Evolutionary conservation across 176 grass and related monocot species (phyloP).

Genomic region (Pontederia crassipes): DNA sequence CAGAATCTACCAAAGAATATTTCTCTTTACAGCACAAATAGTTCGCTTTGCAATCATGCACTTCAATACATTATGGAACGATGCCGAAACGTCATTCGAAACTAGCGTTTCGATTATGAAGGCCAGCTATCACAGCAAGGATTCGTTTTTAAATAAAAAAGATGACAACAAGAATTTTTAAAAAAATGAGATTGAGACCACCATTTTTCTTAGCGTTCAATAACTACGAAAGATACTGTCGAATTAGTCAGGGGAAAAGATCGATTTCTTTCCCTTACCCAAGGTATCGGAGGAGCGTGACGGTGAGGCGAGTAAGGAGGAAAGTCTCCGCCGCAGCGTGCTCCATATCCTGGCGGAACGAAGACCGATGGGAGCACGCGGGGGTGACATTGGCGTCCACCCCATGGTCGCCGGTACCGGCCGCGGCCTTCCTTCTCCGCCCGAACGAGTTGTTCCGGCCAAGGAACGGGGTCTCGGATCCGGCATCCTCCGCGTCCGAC

Average conservation of each 20-base stretch:
- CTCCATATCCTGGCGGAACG: conserved; percentile 48
- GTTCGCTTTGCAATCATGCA: no score
- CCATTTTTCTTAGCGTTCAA: no score
- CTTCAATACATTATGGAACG: no score
- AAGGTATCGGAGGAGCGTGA: conserved; percentile 69
- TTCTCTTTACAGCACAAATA: no score
- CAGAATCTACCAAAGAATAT: no score
- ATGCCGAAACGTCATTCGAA: no score
- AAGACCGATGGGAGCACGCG: conserved; percentile 17
- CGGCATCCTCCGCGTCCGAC: neutral
- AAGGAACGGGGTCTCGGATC: conserved; percentile 1
- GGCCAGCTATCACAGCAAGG: no score
- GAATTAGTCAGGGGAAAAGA: neutral
- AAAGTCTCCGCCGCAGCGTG: conserved; percentile 85
- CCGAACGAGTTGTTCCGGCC: conserved; percentile 11
- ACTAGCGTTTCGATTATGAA: no score
- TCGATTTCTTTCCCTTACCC: conserved; percentile 36
- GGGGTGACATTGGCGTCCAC: neutral
- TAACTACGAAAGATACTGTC: neutral
- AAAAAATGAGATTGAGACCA: no score
- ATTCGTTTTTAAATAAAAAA: no score
- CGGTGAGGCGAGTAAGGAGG: conserved; percentile 67
- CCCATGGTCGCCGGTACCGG: neutral
- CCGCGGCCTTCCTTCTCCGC: neutral
- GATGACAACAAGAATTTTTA: no score